phyloP scores from a whole-genome alignment of 1,139 yeast species.

The Blastobotrys persicus region DNA sequence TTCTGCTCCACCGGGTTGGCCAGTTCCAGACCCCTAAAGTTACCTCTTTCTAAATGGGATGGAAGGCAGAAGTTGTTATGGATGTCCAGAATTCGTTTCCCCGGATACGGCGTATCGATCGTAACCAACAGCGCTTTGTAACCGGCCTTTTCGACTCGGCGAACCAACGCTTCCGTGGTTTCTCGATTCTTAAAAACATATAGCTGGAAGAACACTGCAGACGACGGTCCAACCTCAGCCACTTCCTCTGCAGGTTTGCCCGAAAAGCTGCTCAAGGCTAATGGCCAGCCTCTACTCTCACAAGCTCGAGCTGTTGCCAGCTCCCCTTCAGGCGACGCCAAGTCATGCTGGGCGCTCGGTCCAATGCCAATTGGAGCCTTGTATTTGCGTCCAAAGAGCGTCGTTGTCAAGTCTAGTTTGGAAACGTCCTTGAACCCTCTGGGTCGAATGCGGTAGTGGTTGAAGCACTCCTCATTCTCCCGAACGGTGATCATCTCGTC shows the following conservation, averaged over 20 bases:
- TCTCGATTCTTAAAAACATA: constrained; percentile 46
- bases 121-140: constrained; percentile 60
- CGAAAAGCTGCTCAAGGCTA: constrained; percentile 39
- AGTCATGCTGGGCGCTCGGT: constrained; percentile 62
- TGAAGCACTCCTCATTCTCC: constrained; percentile 35
- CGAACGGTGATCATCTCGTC: constrained; percentile 36
- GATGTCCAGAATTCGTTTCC: constrained; percentile 58
- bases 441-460: constrained; percentile 42
- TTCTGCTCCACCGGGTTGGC: constrained; percentile 32
- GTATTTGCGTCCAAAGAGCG: constrained; percentile 44
- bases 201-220: constrained; percentile 41
- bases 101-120: constrained; percentile 66
- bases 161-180: constrained; percentile 46
- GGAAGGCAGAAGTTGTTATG: constrained; percentile 47
- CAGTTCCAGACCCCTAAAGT: constrained; percentile 28
- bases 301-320: constrained; percentile 40
- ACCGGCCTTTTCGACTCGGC: constrained; percentile 52
- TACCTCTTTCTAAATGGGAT: constrained; percentile 33
- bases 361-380: constrained; percentile 60
- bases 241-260: constrained; percentile 36
- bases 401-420: constrained; percentile 38
- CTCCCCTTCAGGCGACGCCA: constrained; percentile 67
- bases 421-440: constrained; percentile 45
- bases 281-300: constrained; percentile 33
- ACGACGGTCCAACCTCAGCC: constrained; percentile 32